Evolutionary conservation across 2,329 filamentous ascomycete genomes (phyloP), one percentile per base, ranked within the genome.

Genomic region (Sporothrix mexicana): DNA sequence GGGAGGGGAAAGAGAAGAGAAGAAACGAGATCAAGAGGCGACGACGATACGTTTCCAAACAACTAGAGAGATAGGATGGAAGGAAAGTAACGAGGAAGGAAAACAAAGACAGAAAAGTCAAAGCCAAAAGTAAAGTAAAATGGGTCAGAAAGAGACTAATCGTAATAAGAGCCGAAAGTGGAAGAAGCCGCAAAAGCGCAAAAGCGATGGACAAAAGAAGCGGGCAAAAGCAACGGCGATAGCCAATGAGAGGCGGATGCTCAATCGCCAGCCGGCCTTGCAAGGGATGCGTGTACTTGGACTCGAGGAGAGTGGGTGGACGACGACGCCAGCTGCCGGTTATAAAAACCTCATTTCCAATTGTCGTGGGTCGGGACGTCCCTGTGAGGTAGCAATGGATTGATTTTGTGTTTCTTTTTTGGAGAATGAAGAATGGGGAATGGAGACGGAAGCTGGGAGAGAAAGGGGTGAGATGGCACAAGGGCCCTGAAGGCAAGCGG

Each of bases 331-430:
- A 64, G 61, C 41, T 47, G 61, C 61, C 23, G n/a, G 23, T 20
- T 64, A 67, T 30, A 53, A 68, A 68, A 68, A 47, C 25, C 66
- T 55, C 66, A 68, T 68, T 25, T 55, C 66, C 66, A 53, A 41
- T 41, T 68, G 13, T 36, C 43, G 66, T 6, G 15, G 66, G 15
- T 47, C 47, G 66, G 25, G 47, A 7, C 30, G 30, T 12, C 47
- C 66, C 47, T 41, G 47, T n/a, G 47, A 13, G 20, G 64, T n/a
- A 17, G 61, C n/a, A 17, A 15, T 62, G 36, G 17, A 36, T 36
- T 61, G 17, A 36, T 20, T 62, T 17, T 36, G 61, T 64, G n/a
- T 43, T 17, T 36, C 41, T 64, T 9, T 43, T 17, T 43, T 62
- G 59, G 59, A 45, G 59, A 62, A 36, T 36, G 30, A 36, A 47